Conservation (phyloP, 306 rosid genomes). For the Psophocarpus tetragonolobus region DNA sequence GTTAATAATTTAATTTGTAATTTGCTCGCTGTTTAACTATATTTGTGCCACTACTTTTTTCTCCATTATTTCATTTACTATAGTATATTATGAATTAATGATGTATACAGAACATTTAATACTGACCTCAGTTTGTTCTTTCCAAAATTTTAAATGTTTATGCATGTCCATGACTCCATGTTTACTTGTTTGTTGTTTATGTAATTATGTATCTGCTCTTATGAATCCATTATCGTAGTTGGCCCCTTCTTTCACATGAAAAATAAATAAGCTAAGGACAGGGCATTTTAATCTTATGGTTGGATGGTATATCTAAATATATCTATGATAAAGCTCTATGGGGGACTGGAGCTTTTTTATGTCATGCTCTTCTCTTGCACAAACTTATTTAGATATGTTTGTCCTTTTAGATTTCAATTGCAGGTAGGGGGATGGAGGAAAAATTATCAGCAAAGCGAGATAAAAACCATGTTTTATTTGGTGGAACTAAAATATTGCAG, state of each 20-base stretch:
- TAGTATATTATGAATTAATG: not conserved
- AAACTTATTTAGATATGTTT: constrained; percentile 34
- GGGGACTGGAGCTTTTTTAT: constrained; percentile 14
- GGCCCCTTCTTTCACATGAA: not conserved
- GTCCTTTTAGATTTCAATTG: constrained; percentile 69
- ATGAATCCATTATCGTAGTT: constrained; percentile 12
- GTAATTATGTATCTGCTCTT: constrained; percentile 1
- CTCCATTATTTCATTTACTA: not conserved
- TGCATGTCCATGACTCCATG: not conserved
- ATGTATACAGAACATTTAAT: not conserved
- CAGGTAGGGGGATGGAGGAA: constrained; percentile 73
- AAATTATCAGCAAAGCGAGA: constrained; percentile 81
- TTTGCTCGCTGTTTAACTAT: not conserved
- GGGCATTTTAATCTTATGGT: constrained; percentile 15
- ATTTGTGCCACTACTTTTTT: not conserved
- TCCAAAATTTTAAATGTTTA: not conserved
- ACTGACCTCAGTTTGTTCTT: not conserved
- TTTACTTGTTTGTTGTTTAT: constrained; percentile 2
- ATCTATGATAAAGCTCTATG: not conserved
- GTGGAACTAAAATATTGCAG: constrained; percentile 98
- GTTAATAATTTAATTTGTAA: constrained; percentile 1
- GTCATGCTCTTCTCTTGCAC: not conserved
- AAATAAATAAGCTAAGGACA: not conserved
- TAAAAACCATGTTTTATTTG: constrained; percentile 86
- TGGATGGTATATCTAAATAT: constrained; percentile 17